Evolutionary conservation across 805 yeast genomes (phyloP), one percentile per base, ranked within the genome.

Genomic region (Hanseniaspora clermontiae): DNA sequence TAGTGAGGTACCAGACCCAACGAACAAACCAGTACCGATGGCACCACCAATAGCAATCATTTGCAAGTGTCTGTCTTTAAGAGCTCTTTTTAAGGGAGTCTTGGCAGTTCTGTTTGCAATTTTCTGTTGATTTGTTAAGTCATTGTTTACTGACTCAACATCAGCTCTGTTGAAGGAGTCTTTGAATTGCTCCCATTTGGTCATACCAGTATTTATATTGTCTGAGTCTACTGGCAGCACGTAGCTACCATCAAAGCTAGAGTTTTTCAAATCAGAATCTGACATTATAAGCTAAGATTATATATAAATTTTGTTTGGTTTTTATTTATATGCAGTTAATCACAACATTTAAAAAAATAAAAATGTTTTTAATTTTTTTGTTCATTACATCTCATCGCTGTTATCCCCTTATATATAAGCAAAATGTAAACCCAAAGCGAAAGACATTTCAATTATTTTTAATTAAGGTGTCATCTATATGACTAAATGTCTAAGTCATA

Each of bases 21-120:
- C 83, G 61, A 85, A 80, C 57, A 85, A 71, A 66, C 93, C 95
- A 27, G 87, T 81, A 67, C 89, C 88, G 60, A 83, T 80, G 59
- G 82, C 76, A 62, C 87, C 86, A 60, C 86, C 88, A 55, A 83
- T 75, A 38, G 87, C 83, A 59, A 82, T 78, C 82, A 82, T 78
- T 66, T 80, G 84, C 70, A 71, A 72, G 68, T 68, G 78, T 70
- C 84, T 76, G 45, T 71, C 68, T 61, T 79, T 79, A 64, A 81
- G 66, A 9, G 76, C 70, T 60, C 78, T 74, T 50, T 77, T 71
- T 59, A 84, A 71, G 2, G 86, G 89, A 3, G 86, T 72, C 57
- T 72, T 71, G 24, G 84, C 81, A 2, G 69, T 68, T 34, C 65
- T 61, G 40, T 70, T 69, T 17, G 78, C 76, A 59, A 72, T 73